phyloP scores from a whole-genome alignment of 2,329 filamentous ascomycete species.

The Dendrostoma leiphaemia region DNA sequence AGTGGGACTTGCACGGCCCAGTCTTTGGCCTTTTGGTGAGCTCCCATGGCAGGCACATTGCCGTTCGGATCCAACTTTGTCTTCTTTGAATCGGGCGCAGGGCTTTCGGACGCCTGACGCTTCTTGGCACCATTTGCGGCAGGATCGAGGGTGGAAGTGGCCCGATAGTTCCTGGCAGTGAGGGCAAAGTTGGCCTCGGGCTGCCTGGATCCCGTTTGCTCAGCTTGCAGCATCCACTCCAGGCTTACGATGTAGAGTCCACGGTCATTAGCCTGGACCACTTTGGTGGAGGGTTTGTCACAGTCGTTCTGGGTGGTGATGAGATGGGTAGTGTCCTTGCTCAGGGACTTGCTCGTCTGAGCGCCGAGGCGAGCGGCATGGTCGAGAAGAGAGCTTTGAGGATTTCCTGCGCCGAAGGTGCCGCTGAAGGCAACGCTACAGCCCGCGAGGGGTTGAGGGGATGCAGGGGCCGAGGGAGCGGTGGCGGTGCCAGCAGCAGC shows the following conservation, averaged over 20 bases:
- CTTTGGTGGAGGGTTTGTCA: conserved; percentile 48
- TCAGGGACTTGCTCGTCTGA: conserved; percentile 43
- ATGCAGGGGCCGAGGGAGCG: conserved; percentile 16
- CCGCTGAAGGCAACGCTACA: conserved; percentile 58
- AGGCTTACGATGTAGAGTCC: conserved; percentile 55
- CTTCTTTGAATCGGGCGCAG: conserved; percentile 29
- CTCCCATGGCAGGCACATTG: conserved; percentile 29
- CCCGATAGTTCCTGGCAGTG: conserved; percentile 18
- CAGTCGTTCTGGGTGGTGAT: conserved; percentile 54
- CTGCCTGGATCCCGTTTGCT: conserved; percentile 38
- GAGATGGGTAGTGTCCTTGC: conserved; percentile 52
- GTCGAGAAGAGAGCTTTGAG: conserved; percentile 48
- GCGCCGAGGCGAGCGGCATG: conserved; percentile 50
- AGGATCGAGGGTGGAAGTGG: conserved; percentile 7
- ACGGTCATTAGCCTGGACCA: conserved; percentile 44
- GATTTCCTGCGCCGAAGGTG: conserved; percentile 49
- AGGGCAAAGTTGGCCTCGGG: conserved; percentile 29
- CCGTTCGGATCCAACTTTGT: conserved; percentile 28
- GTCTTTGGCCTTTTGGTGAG: conserved; percentile 46
- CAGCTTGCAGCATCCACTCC: conserved; percentile 62
- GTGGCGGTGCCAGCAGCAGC: conserved; percentile 17
- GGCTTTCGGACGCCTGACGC: conserved; percentile 19
- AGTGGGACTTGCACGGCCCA: conserved; percentile 46
- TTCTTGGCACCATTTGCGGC: conserved; percentile 22
- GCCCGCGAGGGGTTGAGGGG: conserved; percentile 39